phyloP scores from a whole-genome alignment of 257 asterid genomes.

The Gentiana dahurica region DNA sequence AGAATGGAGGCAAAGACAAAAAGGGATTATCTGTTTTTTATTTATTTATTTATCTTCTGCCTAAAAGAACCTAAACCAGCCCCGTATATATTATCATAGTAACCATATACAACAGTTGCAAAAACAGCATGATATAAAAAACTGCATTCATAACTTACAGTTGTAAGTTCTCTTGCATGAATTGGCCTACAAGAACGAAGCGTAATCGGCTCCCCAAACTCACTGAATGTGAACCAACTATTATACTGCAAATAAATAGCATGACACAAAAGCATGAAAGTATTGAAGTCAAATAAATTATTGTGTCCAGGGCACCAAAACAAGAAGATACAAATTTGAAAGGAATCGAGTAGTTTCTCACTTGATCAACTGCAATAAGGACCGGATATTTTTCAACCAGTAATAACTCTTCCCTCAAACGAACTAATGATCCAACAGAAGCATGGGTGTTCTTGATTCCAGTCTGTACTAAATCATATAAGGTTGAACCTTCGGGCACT shows the following conservation, averaged over 20 bases:
- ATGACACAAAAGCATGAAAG: constrained; percentile 11
- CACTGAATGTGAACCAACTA: constrained; percentile 93
- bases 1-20: not conserved
- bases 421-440: constrained; percentile 82
- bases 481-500: constrained; percentile 59
- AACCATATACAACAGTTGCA: too few relatives aligned
- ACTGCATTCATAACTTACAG: too few relatives aligned
- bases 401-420: constrained; percentile 83
- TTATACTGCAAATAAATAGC: constrained; percentile 58
- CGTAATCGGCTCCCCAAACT: constrained; percentile 75
- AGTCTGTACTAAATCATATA: constrained; percentile 61
- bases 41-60: too few relatives aligned
- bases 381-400: constrained; percentile 78
- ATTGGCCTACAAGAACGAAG: constrained; percentile 71
- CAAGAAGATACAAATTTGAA: constrained; percentile 3
- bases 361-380: constrained; percentile 91
- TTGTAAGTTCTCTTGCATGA: constrained; percentile 84
- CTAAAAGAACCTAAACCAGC: too few relatives aligned
- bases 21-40: too few relatives aligned
- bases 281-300: constrained; percentile 9
- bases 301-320: not conserved
- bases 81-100: too few relatives aligned
- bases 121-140: not conserved
- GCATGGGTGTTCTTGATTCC: constrained; percentile 69
- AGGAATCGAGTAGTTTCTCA: constrained; percentile 19